Evolutionary conservation across 331 rosid species (phyloP).

Genomic region (Phaseolus coccineus): DNA sequence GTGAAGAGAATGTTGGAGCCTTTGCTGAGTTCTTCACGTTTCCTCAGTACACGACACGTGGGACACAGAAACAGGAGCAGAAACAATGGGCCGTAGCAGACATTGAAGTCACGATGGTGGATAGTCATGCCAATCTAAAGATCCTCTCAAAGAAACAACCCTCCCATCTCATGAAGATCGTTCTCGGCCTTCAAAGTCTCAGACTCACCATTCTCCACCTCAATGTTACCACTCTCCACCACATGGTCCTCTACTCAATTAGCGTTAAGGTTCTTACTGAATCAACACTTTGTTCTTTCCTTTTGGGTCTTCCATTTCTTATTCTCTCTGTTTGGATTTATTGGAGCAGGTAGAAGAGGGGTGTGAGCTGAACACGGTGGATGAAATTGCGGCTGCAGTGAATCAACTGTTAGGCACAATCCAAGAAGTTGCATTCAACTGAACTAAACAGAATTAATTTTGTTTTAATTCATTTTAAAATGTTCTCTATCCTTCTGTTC

Average conservation of each 20-base stretch:
- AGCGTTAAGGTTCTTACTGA: slow-evolving; percentile 69
- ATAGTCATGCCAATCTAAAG: slow-evolving; percentile 85
- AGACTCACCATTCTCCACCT: slow-evolving; percentile 80
- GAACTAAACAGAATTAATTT: slow-evolving; percentile 28
- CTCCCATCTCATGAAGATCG: slow-evolving; percentile 68
- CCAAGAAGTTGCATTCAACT: slow-evolving; percentile 55
- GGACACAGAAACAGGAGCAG: slow-evolving; percentile 44
- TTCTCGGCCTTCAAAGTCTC: slow-evolving; percentile 69
- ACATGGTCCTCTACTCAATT: slow-evolving; percentile 79
- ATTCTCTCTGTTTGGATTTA: background rate
- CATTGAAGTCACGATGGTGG: slow-evolving; percentile 90
- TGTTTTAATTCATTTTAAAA: background rate
- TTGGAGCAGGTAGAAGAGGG: slow-evolving; percentile 84
- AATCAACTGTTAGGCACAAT: slow-evolving; percentile 70
- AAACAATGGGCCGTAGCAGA: slow-evolving; percentile 68
- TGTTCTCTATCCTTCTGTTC: background rate
- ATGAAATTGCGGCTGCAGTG: slow-evolving; percentile 88
- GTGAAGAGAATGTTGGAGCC: slow-evolving; percentile 21
- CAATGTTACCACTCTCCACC: slow-evolving; percentile 64
- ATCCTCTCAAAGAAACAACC: slow-evolving; percentile 66
- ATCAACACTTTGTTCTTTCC: background rate
- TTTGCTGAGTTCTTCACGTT: slow-evolving; percentile 81
- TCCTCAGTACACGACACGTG: slow-evolving; percentile 74
- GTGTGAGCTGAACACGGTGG: slow-evolving; percentile 74
- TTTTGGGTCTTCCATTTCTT: background rate